These are phyloP conservation scores for Raffaelea arxii DNA, from an alignment of 2,329 filamentous ascomycete species.

Conservation along the genomic window DNA sequence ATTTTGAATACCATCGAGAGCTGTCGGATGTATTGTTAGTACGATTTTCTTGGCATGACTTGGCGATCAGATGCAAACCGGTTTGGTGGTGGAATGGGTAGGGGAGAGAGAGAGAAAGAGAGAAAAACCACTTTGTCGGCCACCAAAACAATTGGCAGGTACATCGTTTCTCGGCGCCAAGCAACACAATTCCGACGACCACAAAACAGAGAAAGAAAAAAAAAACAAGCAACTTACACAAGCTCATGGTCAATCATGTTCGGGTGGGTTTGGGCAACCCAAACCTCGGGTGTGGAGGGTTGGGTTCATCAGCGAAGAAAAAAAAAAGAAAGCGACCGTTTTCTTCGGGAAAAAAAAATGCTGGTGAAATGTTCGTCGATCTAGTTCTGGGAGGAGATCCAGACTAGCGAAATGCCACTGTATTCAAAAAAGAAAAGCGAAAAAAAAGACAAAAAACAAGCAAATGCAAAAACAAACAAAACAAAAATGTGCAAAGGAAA, in stretches of 20 bases:
- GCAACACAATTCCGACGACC: not conserved
- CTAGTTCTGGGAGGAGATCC: not conserved
- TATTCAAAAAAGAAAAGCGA: not conserved
- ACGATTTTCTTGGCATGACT: constrained; percentile 13
- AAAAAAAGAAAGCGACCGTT: not conserved
- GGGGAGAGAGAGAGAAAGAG: not conserved
- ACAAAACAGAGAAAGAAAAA: not conserved
- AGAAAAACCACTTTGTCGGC: not conserved
- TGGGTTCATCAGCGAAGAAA: constrained; percentile 7
- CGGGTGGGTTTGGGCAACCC: constrained; percentile 11
- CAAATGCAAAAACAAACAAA: not conserved
- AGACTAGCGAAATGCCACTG: not conserved
- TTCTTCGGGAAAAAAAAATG: not conserved
- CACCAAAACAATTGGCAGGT: not conserved
- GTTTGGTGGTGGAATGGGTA: not conserved
- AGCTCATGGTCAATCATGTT: constrained; percentile 15
- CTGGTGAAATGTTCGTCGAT: no score
- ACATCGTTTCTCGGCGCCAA: constrained; percentile 3
- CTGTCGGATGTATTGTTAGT: constrained; percentile 15
- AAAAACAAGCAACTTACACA: constrained; percentile 11
- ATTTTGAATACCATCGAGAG: constrained; percentile 24
- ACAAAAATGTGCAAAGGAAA: not conserved
- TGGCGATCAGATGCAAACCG: constrained; percentile 11
- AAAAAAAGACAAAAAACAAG: not conserved
- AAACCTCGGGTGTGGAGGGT: constrained; percentile 5